Conservation (phyloP, 768 basidiomycete species). For the Boletus tylopilopsis region DNA sequence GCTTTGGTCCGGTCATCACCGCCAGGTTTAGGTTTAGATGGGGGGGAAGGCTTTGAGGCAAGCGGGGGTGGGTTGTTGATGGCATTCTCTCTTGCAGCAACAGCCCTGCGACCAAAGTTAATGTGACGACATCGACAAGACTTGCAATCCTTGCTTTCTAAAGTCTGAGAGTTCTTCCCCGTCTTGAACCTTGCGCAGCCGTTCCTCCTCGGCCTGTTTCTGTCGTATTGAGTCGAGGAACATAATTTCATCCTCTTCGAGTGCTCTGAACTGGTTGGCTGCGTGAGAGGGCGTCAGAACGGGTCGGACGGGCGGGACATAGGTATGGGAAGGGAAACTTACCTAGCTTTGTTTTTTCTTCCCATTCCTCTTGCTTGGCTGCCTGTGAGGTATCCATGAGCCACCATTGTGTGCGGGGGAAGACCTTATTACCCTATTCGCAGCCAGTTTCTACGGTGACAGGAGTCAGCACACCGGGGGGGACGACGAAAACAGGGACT, state of each 20-base stretch:
- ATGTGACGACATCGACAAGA: background rate
- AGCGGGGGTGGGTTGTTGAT: constrained; percentile 40
- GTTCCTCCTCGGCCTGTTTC: constrained; percentile 72
- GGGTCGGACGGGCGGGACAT: constrained; percentile 6
- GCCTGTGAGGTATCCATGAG: constrained; percentile 41
- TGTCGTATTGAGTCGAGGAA: constrained; percentile 82
- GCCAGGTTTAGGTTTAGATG: constrained; percentile 32
- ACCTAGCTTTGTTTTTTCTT: constrained; percentile 80
- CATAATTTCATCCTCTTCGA: constrained; percentile 89
- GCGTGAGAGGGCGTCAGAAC: constrained; percentile 8
- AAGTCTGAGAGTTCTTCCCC: constrained; percentile 78
- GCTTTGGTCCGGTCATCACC: constrained; percentile 26
- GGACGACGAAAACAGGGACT: constrained; percentile 28
- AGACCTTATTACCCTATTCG: constrained; percentile 68
- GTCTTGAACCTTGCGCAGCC: constrained; percentile 67
- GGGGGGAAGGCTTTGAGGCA: constrained; percentile 28
- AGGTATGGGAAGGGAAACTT: constrained; percentile 8
- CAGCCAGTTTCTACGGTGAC: constrained; percentile 71
- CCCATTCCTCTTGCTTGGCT: constrained; percentile 93
- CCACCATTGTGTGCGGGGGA: background rate
- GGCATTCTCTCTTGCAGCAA: constrained; percentile 62
- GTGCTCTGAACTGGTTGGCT: constrained; percentile 87
- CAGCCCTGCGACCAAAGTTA: constrained; percentile 43
- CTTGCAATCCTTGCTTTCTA: constrained; percentile 54
- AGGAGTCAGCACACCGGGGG: constrained; percentile 11